Evolutionary conservation across 148 eudicot genomes (phyloP).

Genomic region (Camellia sinensis): DNA sequence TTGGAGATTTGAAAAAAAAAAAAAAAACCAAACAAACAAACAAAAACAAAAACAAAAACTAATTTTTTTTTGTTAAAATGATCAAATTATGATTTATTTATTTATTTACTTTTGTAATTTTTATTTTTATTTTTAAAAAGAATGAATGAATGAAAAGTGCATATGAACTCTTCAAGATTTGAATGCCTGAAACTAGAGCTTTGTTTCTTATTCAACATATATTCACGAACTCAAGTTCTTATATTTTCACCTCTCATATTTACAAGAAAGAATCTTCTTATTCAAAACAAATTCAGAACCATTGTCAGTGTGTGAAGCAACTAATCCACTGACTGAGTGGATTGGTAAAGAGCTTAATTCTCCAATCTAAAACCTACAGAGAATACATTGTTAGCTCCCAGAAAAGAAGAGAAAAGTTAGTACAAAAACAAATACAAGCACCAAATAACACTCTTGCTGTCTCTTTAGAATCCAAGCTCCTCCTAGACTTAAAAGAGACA

Average conservation of each 20-base stretch:
- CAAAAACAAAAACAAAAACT: too few species aligned
- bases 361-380: slow-evolving; percentile 12
- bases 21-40: too few species aligned
- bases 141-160: neutral
- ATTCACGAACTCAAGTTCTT: too few species aligned
- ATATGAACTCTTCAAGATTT: neutral
- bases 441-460: too few species aligned
- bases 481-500: too few species aligned
- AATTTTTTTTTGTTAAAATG: too few species aligned
- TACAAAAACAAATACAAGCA: neutral
- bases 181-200: neutral
- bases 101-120: too few species aligned
- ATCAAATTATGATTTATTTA: too few species aligned
- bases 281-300: neutral
- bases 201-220: neutral
- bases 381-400: neutral
- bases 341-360: slow-evolving; percentile 1
- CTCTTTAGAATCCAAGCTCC: too few species aligned
- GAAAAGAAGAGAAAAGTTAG: neutral
- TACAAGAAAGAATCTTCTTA: neutral
- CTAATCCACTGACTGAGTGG: neutral
- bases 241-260: slow-evolving; percentile 8
- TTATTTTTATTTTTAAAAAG: too few species aligned
- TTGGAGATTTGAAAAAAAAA: too few species aligned
- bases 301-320: neutral